Base-by-base conservation (phyloP, 148 eudicot genomes). In the Selenicereus undatus region DNA sequence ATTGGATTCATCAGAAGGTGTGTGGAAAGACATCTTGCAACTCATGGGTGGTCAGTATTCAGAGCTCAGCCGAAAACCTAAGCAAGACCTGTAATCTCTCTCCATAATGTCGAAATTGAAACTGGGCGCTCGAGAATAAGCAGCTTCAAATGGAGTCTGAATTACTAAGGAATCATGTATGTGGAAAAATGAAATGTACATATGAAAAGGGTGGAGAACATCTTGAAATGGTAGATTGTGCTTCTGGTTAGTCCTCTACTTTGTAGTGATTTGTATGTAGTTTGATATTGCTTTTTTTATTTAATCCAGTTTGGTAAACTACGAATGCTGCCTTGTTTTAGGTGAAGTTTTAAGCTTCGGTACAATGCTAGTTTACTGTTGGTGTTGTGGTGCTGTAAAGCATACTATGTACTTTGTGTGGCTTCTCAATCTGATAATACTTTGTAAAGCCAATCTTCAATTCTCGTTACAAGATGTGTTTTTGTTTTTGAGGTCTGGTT, bases 31-130 rank as follows among this genome's bases (percentile, higher is more conserved):
- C 86, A 87, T 89, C 81, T 83, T 96, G 89, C 99, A 92, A 86
- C 83, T 92, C 29, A 96, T 94, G 99, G 99, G 99, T 4, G 99
- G 98, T 83, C 94, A 81, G 39, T 96, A 94, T 86, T 91, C 98
- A 0, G 99, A 96, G 81, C 88, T 96, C 64, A 92, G 99, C 86
- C 93, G 95, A 50, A 96, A 94, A 84, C 99, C 99, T 2, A 94
- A 94, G 85, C 94, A 90, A 83, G 99, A 94, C 73, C 73, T 87
- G 48, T 93, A 89, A 83, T 71, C 27, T 70, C 42, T 73, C 27
- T 52, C 27, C 14, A 48, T 10, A 2, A 68, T 16, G 71, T 56
- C 43, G 20, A 52, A 22, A 68, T 51, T 39, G 78, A 27, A 68
- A 21, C 36, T 29, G 74, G 60, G 30, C 24, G 4, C 32, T 56